These are phyloP conservation scores for Trypanosoma melophagium DNA, from an alignment of 208 protist genomes.

Conservation along the genomic window DNA sequence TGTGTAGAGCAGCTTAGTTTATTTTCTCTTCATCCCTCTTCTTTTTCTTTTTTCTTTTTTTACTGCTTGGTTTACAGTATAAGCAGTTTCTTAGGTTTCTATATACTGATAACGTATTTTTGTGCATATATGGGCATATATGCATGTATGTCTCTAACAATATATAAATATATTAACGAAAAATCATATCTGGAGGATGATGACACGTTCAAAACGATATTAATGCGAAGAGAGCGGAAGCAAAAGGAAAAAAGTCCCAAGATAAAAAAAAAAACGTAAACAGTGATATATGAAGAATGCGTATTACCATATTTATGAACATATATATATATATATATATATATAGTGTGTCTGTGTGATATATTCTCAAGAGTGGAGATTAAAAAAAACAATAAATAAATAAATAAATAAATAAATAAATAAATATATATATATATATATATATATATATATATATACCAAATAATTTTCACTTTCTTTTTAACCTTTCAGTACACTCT, in stretches of 20 bases:
- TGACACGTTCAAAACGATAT: too few relatives aligned
- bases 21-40: too few relatives aligned
- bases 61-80: too few relatives aligned
- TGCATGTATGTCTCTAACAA: too few relatives aligned
- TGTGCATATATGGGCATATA: too few relatives aligned
- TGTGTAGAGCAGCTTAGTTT: too few relatives aligned
- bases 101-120: too few relatives aligned
- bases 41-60: too few relatives aligned
- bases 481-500: background rate
- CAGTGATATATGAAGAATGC: background rate
- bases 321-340: conserved; percentile 7
- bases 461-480: conserved; percentile 8
- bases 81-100: too few relatives aligned
- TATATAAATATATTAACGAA: too few relatives aligned
- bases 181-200: too few relatives aligned
- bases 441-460: conserved; percentile 10
- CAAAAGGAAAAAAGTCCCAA: background rate
- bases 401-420: background rate
- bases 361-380: background rate
- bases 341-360: too few relatives aligned
- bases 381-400: background rate
- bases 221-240: background rate
- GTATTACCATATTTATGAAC: background rate
- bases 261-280: background rate
- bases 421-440: background rate